phyloP scores from a whole-genome alignment of 495 filamentous ascomycete species.

The Aspergillus avenaceus region DNA sequence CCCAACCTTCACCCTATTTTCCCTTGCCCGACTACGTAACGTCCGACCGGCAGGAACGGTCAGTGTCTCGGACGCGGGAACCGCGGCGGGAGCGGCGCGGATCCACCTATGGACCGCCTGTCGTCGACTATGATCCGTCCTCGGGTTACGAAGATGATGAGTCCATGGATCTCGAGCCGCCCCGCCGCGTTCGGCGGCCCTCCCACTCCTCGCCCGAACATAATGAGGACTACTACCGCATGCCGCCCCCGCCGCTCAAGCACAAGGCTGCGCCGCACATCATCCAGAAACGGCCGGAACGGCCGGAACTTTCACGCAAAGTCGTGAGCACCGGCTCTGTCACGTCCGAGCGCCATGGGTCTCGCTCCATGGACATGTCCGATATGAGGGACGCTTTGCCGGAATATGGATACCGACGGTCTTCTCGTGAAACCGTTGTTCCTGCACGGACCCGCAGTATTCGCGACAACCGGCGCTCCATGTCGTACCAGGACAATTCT shows the following conservation, averaged over 20 bases:
- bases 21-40: constrained; percentile 10
- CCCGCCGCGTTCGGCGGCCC: constrained; percentile 20
- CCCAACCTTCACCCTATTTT: constrained; percentile 16
- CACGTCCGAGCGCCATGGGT: constrained; percentile 27
- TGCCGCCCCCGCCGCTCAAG: constrained; percentile 41
- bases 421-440: constrained; percentile 24
- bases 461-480: constrained; percentile 22
- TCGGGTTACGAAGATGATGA: constrained; percentile 27
- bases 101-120: constrained; percentile 31
- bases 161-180: constrained; percentile 17
- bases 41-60: constrained; percentile 28
- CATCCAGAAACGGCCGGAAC: constrained; percentile 33
- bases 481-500: constrained; percentile 29
- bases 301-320: constrained; percentile 28
- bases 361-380: constrained; percentile 30
- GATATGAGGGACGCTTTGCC: constrained; percentile 32
- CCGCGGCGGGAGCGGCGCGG: constrained; percentile 25
- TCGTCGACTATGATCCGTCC: constrained; percentile 24
- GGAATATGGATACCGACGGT: constrained; percentile 24
- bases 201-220: constrained; percentile 21
- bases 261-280: constrained; percentile 28
- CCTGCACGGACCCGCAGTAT: constrained; percentile 36
- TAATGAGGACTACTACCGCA: constrained; percentile 43
- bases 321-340: constrained; percentile 20
- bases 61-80: constrained; percentile 30